Conservation (phyloP, 495 filamentous ascomycete genomes). For the Aspergillus nanangensis region DNA sequence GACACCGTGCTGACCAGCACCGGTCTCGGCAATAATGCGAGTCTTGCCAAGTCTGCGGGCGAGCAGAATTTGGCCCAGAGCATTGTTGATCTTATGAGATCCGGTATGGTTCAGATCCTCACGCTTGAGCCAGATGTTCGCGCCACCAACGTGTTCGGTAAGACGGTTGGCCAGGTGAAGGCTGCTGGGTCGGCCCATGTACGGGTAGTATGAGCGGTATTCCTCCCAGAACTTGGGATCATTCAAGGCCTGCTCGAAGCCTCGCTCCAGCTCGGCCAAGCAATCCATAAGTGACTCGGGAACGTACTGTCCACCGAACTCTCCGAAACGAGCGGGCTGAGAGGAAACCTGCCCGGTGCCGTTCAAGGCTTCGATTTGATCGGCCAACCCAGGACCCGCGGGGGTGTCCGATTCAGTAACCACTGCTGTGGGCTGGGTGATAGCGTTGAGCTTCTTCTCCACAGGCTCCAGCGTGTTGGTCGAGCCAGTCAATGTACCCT, state of each 20-base stretch:
- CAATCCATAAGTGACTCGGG: conserved; percentile 98
- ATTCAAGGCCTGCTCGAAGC: conserved; percentile 81
- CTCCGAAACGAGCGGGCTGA: conserved; percentile 82
- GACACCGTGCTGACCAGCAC: conserved; percentile 95
- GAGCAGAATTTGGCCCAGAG: conserved; percentile 81
- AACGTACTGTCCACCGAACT: conserved; percentile 98
- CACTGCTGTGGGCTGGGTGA: conserved; percentile 44
- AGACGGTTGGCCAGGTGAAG: conserved; percentile 84
- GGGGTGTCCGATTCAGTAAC: conserved; percentile 57
- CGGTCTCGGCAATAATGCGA: conserved; percentile 92
- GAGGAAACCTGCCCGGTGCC: conserved; percentile 44
- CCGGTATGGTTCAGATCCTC: conserved; percentile 87
- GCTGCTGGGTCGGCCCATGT: conserved; percentile 92
- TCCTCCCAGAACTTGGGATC: conserved; percentile 96
- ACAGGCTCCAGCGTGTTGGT: conserved; percentile 54
- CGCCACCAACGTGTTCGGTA: conserved; percentile 82
- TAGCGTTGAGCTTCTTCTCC: conserved; percentile 43
- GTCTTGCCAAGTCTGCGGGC: conserved; percentile 82
- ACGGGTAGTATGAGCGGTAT: conserved; percentile 93
- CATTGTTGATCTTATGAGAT: conserved; percentile 97
- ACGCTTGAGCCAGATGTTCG: conserved; percentile 92
- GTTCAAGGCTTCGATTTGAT: conserved; percentile 73
- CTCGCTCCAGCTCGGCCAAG: conserved; percentile 79
- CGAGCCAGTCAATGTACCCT: conserved; percentile 28
- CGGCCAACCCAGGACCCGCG: conserved; percentile 56